phyloP scores from a whole-genome alignment of 148 eudicot species.

The Silene uniflora region DNA sequence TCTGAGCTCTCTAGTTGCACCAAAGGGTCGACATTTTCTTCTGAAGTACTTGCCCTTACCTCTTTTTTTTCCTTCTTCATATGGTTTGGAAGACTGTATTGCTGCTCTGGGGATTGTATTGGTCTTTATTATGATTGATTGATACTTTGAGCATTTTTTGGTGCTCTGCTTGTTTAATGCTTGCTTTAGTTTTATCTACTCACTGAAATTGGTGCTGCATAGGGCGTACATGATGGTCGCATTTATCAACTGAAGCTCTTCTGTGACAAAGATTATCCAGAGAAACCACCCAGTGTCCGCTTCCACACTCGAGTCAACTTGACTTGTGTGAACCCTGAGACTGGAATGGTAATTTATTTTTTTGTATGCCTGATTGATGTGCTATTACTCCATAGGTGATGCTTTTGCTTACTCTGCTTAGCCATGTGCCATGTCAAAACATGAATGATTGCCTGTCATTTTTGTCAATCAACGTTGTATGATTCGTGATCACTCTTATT shows the following conservation, averaged over 20 bases:
- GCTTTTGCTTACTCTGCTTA: too few species aligned
- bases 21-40: background rate
- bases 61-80: too few species aligned
- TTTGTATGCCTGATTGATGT: too few species aligned
- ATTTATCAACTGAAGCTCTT: slow-evolving; percentile 59
- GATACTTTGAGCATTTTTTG: background rate
- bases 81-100: too few species aligned
- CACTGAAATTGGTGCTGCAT: slow-evolving; percentile 15
- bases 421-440: too few species aligned
- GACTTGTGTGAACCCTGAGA: slow-evolving; percentile 50
- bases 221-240: slow-evolving; percentile 61
- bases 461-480: too few species aligned
- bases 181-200: background rate
- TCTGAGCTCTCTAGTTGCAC: background rate
- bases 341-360: slow-evolving; percentile 34
- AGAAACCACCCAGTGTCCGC: slow-evolving; percentile 56
- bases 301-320: slow-evolving; percentile 53
- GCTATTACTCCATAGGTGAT: too few species aligned
- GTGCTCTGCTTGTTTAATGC: background rate
- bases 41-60: background rate
- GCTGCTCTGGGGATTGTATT: background rate
- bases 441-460: too few species aligned
- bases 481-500: too few species aligned
- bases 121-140: background rate
- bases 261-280: slow-evolving; percentile 61